Conservation (phyloP, 148 eudicot species). For the Selenicereus undatus region DNA sequence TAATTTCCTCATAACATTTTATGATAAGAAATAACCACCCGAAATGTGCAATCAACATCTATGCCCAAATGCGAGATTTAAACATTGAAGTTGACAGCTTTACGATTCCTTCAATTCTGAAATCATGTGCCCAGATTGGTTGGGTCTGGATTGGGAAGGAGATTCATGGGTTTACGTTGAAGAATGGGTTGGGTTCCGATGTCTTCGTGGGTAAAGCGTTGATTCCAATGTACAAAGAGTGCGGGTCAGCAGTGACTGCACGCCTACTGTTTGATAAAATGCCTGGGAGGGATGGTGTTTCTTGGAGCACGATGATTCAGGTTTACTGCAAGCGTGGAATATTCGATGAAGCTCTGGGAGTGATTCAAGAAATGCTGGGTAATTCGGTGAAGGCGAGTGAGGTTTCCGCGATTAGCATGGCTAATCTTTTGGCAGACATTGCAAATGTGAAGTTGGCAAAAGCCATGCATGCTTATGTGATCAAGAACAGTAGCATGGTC, state of each 20-base stretch:
- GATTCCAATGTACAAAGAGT: conserved; percentile 37
- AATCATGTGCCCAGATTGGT: conserved; percentile 23
- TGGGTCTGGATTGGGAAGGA: conserved; percentile 27
- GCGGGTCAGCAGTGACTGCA: conserved; percentile 21
- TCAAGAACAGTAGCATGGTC: conserved; percentile 15
- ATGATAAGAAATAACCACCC: conserved; percentile 28
- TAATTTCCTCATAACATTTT: conserved; percentile 33
- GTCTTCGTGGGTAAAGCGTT: conserved; percentile 35
- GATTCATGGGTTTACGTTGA: conserved; percentile 32
- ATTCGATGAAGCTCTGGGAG: conserved; percentile 23
- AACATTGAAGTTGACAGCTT: conserved; percentile 28
- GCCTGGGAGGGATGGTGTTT: conserved; percentile 30
- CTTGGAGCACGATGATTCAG: conserved; percentile 34
- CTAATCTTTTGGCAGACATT: conserved; percentile 18
- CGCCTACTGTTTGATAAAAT: conserved; percentile 29
- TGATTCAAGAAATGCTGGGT: conserved; percentile 29
- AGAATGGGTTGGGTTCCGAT: conserved; percentile 33
- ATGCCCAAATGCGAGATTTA: conserved; percentile 18
- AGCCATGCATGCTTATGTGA: conserved; percentile 28
- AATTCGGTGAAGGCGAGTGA: conserved; percentile 27
- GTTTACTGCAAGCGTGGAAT: conserved; percentile 18
- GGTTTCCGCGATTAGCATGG: conserved; percentile 28
- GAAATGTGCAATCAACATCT: conserved; percentile 23
- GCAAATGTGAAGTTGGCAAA: conserved; percentile 18
- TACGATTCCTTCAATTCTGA: conserved; percentile 25